Evolutionary conservation across 2,329 filamentous ascomycete species (phyloP), one percentile per base, ranked within the genome.

Genomic region (Fusarium tricinctum): DNA sequence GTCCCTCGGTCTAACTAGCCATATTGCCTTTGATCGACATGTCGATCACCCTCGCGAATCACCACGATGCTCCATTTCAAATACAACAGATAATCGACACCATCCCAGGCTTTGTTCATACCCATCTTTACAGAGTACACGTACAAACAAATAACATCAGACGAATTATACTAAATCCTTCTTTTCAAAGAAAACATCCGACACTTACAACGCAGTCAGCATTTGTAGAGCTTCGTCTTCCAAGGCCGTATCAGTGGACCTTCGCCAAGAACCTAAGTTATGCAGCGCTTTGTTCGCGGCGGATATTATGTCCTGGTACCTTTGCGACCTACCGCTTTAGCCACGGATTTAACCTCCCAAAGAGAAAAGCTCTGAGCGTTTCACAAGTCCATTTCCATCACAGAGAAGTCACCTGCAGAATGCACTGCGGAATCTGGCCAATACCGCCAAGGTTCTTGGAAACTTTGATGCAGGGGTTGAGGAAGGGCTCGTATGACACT

Each of bases 11-110:
- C 10, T 13, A 30, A 30, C 28, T 30, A 30, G 28, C 6, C 10
- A 30, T 9, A 12, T 8, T 32, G 3, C 43, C 10, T 39, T 30
- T 32, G 52, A 55, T 50, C 44, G 19, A 39, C 52, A 23, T 32
- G 52, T 23, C 46, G 44, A 55, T 55, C 33, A 6, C 38, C 5
- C 32, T 55, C 52, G 50, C 40, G 50, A 53, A 53, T 53, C 50
- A 47, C 6, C 22, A 32, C 19, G 20, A 43, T 35, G 30, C 32
- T 47, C 50, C 50, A 53, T 42, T 47, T 53, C 9, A 47, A 14
- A 19, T 47, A 17, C 40, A 17, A 53, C 50, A 35, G 6, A 45
- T 26, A 20, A 45, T 42, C 15, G 9, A 26, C 20, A 17, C 10
- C 28, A 20, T 42, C 8, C 8, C 26, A 9, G 26, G 26, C 26